Percentiles rank a stretch among this genome's conserved stretches.
phyloP scores from a whole-genome alignment of 1,139 yeast species.

The Sugiyamaella pinicola region DNA sequence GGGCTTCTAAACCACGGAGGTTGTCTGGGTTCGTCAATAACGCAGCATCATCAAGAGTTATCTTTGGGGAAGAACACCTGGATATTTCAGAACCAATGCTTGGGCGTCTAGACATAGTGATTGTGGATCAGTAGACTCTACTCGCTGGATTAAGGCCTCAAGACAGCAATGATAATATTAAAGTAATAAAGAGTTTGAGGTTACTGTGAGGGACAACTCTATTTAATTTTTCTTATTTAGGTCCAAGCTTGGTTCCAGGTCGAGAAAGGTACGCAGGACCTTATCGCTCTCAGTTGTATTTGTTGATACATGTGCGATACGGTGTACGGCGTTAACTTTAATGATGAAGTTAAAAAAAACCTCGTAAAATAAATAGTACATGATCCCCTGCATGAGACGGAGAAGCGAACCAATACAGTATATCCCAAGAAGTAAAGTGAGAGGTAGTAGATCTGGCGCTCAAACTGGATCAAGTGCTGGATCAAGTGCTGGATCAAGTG shows the following conservation, averaged over 20 bases:
- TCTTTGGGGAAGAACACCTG: conserved; percentile 11
- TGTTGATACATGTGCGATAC: neutral
- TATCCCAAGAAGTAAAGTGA: too few relatives aligned
- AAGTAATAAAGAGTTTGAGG: neutral
- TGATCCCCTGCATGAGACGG: neutral
- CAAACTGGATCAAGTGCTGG: too few relatives aligned
- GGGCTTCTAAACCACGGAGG: conserved; percentile 10
- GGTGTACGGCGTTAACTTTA: neutral
- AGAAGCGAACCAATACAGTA: too few relatives aligned
- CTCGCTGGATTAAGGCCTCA: neutral
- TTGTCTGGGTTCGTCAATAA: conserved; percentile 16
- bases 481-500: too few relatives aligned
- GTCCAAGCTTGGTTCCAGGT: neutral
- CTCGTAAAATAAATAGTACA: neutral
- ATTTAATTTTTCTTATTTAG: neutral
- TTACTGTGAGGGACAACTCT: neutral
- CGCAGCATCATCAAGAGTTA: conserved; percentile 21
- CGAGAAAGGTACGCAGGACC: neutral
- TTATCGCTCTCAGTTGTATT: neutral
- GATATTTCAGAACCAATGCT: conserved; percentile 4
- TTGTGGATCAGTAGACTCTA: too few relatives aligned
- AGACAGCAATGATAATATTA: too few relatives aligned
- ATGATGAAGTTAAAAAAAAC: neutral
- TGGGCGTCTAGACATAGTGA: conserved; percentile 1
- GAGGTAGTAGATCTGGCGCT: too few relatives aligned